Evolutionary conservation across 2,329 filamentous ascomycete genomes (phyloP).

Genomic region (Paraphoma chrysanthemicola): DNA sequence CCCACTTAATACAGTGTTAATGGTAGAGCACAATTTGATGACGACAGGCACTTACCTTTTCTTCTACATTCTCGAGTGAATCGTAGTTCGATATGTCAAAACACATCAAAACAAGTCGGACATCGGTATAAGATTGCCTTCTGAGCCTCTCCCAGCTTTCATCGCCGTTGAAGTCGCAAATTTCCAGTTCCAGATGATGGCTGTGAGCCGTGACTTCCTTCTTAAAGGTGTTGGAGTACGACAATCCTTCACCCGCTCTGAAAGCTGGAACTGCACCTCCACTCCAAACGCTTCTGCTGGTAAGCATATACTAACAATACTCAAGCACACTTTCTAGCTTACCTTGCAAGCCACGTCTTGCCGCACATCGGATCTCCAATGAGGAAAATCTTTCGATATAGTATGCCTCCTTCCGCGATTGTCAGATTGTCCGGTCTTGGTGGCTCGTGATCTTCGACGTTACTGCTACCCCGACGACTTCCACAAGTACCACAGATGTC

Average conservation of each 20-base stretch:
- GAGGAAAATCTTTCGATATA: constrained; percentile 10
- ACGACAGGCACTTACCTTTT: constrained; percentile 13
- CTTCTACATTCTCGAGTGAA: constrained; percentile 16
- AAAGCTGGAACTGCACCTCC: too few species aligned
- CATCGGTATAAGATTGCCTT: constrained; percentile 3
- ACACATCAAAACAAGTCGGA: constrained; percentile 19
- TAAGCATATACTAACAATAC: not conserved
- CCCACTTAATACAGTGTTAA: constrained; percentile 17
- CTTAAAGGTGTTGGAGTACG: too few species aligned
- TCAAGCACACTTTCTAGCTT: not conserved
- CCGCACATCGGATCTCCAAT: constrained; percentile 14
- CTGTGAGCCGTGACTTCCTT: not conserved
- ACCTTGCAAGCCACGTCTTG: constrained; percentile 14
- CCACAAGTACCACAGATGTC: not conserved
- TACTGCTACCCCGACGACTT: not conserved
- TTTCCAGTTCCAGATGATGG: constrained; percentile 7
- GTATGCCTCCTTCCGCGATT: not conserved
- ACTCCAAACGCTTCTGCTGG: not conserved
- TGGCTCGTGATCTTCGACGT: not conserved
- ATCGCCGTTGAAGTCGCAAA: constrained; percentile 10
- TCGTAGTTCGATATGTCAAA: constrained; percentile 17
- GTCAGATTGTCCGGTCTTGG: too few species aligned
- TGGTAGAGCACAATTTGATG: too few species aligned
- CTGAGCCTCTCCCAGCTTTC: constrained; percentile 4
- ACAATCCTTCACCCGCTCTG: too few species aligned